Base-by-base conservation (phyloP, 1,284 basidiomycete genomes). In the Malassezia furfur region DNA sequence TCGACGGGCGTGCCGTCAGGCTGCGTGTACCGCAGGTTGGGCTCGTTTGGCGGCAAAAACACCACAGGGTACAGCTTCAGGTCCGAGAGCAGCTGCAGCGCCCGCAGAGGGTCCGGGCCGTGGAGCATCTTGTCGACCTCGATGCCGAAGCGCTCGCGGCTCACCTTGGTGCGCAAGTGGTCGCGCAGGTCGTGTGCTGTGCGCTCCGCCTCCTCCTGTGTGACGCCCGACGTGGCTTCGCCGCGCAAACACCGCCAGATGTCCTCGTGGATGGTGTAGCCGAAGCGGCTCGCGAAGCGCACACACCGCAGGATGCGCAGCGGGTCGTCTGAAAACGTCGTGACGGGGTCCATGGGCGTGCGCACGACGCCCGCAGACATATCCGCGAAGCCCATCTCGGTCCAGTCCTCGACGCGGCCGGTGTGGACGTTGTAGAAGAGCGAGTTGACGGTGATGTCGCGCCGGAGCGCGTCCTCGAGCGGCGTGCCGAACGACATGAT, bases 341-440 rank as follows among this genome's bases (percentile, higher is more conserved):
- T 83, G 57, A 79, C 77, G 0, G 94, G 88, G 3, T 87, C 80
- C 15, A 98, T 77, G 0, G 94, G 94, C 1, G 94, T 98, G 14
- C 94, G 81, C 41, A 96, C 85, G 35, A 89, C 78, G 0, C 87
- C 86, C 28, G 79, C 77, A n/a, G 79, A 79, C 1, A 99, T 78
- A 76, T 99, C 94, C 12, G 82, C 76, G 30, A 96, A 77, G 9
- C 94, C 94, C 84, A 89, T 70, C 30, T 80, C 82, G 1, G 91
- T 96, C 67, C 82, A 82, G 75, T 99, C 94, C 74, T 99, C 94
- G 1, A 99, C 84, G 10, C 78, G 66, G n/a, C 84, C 80, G 1
- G 86, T 84, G 68, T 96, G 91, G 0, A 98, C 82, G 63, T 99
- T 98, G 78, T 91, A 98, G 77, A 98, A 96, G 12, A 99, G 77